Evolutionary conservation across 805 yeast genomes (phyloP), one percentile per base, ranked within the genome.

Genomic region (Saccharomycopsis selenospora): DNA sequence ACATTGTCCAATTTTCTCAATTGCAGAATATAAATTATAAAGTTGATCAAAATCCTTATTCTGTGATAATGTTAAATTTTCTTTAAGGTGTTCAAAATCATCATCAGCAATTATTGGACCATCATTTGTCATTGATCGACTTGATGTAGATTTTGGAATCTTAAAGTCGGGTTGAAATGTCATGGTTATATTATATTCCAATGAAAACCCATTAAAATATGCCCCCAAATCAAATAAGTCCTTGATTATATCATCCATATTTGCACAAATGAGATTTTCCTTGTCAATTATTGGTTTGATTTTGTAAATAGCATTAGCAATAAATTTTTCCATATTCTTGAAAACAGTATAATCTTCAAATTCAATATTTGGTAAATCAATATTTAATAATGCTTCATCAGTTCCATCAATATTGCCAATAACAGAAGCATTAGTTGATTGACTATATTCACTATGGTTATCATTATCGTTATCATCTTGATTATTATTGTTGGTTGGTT

Each of bases 1-100:
- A 1, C 89, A 83, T 59, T 85, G 89, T 1, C 98, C 97, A 25
- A 88, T 77, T 53, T 80, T 79, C 60, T 93, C 98, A 52, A 87
- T 72, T 2, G 80, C 70, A 3, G 79, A 59, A 1, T 93, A 76
- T 45, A 80, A 66, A 1, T 76, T 63, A 53, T 77, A 77, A 57
- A 75, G 70, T 4, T 66, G 62, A 1, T 75, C 66, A 1, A 80
- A 20, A 47, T 55, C 52, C 64, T 68, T 51, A 61, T 61, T 36
- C 50, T 55, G 18, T 22, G 50, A 65, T 61, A 5, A 55, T 55
- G 25, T 59, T 59, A 46, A 60, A 57, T 48, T 63, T 63, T 40
- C 57, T 60, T 36, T 65, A 64, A 26, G 56, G 56, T 2, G 55
- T 52, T 7, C 59, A 51, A 47, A 28, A 18, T 50, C 48, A 30